Percentiles rank a stretch among this genome's conserved stretches.
Evolutionary conservation across 1,284 basidiomycete genomes (phyloP).

Genomic region (Heimioporus punctisporus): DNA sequence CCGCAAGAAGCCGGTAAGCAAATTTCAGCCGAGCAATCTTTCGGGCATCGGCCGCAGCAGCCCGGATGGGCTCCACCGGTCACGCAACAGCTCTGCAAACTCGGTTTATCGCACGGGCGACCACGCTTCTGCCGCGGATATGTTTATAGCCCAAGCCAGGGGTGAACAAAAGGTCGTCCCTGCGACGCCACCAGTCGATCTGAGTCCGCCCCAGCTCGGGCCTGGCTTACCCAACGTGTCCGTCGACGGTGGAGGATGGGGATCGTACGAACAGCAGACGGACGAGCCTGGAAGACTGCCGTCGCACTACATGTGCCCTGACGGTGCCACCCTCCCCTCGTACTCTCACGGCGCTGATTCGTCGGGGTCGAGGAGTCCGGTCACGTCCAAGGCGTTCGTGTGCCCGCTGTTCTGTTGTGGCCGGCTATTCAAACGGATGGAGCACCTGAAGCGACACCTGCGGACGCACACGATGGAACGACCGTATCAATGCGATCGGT

Average conservation of each 20-base stretch:
- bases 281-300: conserved; percentile 21
- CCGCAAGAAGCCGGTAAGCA: conserved; percentile 67
- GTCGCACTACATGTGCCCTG: conserved; percentile 18
- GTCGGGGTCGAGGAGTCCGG: conserved; percentile 18
- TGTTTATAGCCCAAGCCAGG: conserved; percentile 63
- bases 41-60: conserved; percentile 25
- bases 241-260: conserved; percentile 18
- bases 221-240: conserved; percentile 20
- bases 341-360: conserved; percentile 23
- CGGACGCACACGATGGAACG: conserved; percentile 91
- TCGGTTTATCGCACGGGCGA: conserved; percentile 36
- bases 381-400: conserved; percentile 66
- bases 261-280: conserved; percentile 20
- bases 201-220: conserved; percentile 23
- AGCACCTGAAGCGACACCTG: conserved; percentile 86
- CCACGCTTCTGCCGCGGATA: conserved; percentile 54
- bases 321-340: conserved; percentile 16
- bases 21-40: conserved; percentile 25
- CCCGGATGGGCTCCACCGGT: conserved; percentile 21
- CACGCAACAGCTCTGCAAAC: conserved; percentile 25
- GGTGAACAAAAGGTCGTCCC: conserved; percentile 45
- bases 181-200: conserved; percentile 17
- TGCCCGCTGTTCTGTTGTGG: conserved; percentile 84
- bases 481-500: conserved; percentile 76
- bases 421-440: conserved; percentile 85